Base-by-base conservation (phyloP, 1,284 basidiomycete genomes). In the Wolfiporia cocos region DNA sequence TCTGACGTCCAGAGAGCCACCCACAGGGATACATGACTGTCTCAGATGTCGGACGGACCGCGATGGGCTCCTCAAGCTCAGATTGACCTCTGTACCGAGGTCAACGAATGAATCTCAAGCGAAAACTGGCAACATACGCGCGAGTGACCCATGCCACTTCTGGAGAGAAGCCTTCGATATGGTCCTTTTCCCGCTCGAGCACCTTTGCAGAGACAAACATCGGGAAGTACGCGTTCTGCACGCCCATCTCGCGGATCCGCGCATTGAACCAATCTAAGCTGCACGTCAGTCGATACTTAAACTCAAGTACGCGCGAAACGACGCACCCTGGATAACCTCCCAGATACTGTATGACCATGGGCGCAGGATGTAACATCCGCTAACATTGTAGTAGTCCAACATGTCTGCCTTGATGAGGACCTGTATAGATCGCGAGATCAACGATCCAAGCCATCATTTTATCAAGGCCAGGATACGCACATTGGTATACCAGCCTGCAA, bases 141-240 rank as follows among this genome's bases (percentile, higher is more conserved):
- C 79, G 77, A 34, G 96, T 99, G 42, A 99, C 96, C 96, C 95
- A 99, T 20, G 95, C 96, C 26, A 99, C 96, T 66, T 99, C 95
- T 1, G 95, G 94, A 49, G 95, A 96, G 66, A 99, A 99, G n/a
- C 95, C 95, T 63, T 98, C 96, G 50, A 99, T 93, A 65, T 99
- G 95, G 58, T 99, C 87, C 72, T 99, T 99, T 66, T 99, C 95
- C 37, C 87, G 78, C 67, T 99, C 94, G 41, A 99, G 78, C 28
- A 96, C 91, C 48, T 91, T 91, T 43, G 78, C 68, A 0, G 93
- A 96, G 39, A 99, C 91, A 57, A 99, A 98, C 92, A 99, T 97
- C 12, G 95, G 96, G 77, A 99, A 99, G 63, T 97, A 99, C 33
- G 92, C 86, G 66, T 99, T 98, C 63, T 96, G 89, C 23, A 99